phyloP scores from a whole-genome alignment of 1,284 basidiomycete species.

The Leccinum ponderosum region DNA sequence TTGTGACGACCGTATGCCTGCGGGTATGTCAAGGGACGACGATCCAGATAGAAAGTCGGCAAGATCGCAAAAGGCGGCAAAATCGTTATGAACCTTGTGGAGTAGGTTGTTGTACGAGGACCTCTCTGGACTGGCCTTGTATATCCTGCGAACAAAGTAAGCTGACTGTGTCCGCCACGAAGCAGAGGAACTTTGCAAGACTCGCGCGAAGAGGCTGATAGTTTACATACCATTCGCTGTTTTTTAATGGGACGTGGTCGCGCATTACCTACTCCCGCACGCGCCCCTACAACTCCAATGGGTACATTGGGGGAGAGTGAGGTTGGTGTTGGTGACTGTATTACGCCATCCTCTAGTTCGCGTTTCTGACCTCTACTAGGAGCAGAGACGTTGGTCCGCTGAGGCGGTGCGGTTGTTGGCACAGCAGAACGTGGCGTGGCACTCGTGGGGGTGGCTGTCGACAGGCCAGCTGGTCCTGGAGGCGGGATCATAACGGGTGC shows the following conservation, averaged over 20 bases:
- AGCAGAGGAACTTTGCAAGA: not conserved
- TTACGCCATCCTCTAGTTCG: slow-evolving; percentile 41
- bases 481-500: slow-evolving; percentile 37
- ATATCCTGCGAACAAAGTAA: slow-evolving; percentile 35
- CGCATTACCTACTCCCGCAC: slow-evolving; percentile 54
- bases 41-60: slow-evolving; percentile 9
- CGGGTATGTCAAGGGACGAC: slow-evolving; percentile 9
- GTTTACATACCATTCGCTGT: slow-evolving; percentile 60
- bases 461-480: slow-evolving; percentile 13
- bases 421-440: slow-evolving; percentile 34
- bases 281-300: slow-evolving; percentile 43
- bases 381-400: slow-evolving; percentile 19
- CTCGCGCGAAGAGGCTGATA: not conserved
- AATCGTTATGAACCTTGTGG: slow-evolving; percentile 42
- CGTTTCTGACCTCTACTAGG: slow-evolving; percentile 51
- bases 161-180: slow-evolving; percentile 8
- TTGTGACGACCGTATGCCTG: slow-evolving; percentile 3
- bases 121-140: slow-evolving; percentile 41
- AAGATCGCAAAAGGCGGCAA: slow-evolving; percentile 1
- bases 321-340: slow-evolving; percentile 21
- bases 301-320: slow-evolving; percentile 30
- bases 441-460: slow-evolving; percentile 32
- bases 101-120: slow-evolving; percentile 48
- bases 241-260: slow-evolving; percentile 75
- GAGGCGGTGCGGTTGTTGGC: slow-evolving; percentile 25